Evolutionary conservation across 352 stramenopile species (phyloP).

Genomic region (Pseudoperonospora humuli): DNA sequence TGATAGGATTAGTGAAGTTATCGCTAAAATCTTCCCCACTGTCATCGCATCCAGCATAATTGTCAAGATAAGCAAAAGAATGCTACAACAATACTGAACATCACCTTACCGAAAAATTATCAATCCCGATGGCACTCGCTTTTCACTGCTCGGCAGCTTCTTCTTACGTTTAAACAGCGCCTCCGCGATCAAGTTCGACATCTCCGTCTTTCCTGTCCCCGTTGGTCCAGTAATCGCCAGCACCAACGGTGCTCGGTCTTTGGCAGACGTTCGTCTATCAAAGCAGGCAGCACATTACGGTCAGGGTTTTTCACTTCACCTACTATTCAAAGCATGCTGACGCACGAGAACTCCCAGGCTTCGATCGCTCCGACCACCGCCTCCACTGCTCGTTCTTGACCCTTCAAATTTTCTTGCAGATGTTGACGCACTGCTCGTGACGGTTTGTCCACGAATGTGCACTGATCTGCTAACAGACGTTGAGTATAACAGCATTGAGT

Average conservation of each 20-base stretch:
- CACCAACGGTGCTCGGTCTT: conserved; percentile 69
- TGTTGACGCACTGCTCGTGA: conserved; percentile 46
- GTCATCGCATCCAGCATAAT: conserved; percentile 1
- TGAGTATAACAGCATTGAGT: conserved; percentile 1
- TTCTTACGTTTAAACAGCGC: conserved; percentile 76
- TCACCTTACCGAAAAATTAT: conserved; percentile 58
- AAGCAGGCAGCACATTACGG: background rate
- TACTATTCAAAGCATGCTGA: background rate
- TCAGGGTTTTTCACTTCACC: background rate
- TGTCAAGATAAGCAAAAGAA: background rate
- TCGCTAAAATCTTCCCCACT: conserved; percentile 84
- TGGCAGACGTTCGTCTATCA: conserved; percentile 37
- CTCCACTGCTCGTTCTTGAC: conserved; percentile 57
- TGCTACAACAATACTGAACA: background rate
- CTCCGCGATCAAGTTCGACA: conserved; percentile 76
- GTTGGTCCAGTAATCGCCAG: conserved; percentile 86
- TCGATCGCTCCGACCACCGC: conserved; percentile 62
- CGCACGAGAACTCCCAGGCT: conserved; percentile 79
- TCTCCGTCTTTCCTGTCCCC: conserved; percentile 88
- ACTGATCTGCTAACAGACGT: conserved; percentile 41
- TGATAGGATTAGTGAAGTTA: conserved; percentile 74
- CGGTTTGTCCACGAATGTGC: conserved; percentile 60
- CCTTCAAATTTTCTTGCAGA: conserved; percentile 49
- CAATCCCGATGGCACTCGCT: conserved; percentile 53
- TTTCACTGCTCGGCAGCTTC: conserved; percentile 64